Evolutionary conservation across 129 eudicot genomes (phyloP), one percentile per base, ranked within the genome.

Genomic region (Tagetes erecta): DNA sequence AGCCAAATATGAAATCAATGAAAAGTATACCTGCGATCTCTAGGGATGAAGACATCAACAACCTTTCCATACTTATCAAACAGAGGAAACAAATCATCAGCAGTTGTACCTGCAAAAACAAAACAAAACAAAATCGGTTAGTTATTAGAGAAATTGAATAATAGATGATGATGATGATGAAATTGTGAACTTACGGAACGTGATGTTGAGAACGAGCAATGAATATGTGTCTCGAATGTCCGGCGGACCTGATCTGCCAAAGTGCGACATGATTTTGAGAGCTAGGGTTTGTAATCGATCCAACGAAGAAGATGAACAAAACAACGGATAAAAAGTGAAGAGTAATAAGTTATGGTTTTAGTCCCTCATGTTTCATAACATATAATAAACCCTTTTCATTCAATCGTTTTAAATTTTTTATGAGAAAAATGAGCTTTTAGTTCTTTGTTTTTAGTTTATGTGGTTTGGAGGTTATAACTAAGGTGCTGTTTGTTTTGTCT

Each of bases 31-130:
- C 98, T 86, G 38, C 98, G 92, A 83, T 93, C 98, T 6, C 98
- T 83, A 35, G 98, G 98, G 72, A 93, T 93, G 84, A 93, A 93
- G 36, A 93, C 97, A 81, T 93, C 98, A 11, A 93, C 97, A 38
- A 93, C 98, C 75, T 93, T 93, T 0, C 98, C 98, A 42, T 93
- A 93, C 87, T 91, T 90, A 56, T 93, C 98, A 63, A 93, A 93
- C 0, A 87, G 83, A 9, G 98, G 97, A 83, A 87, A 90, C 82
- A 93, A 74, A 82, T 93, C 98, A 79, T 93, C 98, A 0, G 98
- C 98, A 30, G 92, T 84, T 3, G 98, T 93, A 40, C 98, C 98
- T 90, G 84, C 52, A 56, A 62, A n/a, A 3, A 36, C 4, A 77
- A 20, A 20, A 20, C 27, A 20, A 20, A 20, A 20, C 47, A 74